Conservation (phyloP, 805 yeast species). For the Metschnikowia anglica region DNA sequence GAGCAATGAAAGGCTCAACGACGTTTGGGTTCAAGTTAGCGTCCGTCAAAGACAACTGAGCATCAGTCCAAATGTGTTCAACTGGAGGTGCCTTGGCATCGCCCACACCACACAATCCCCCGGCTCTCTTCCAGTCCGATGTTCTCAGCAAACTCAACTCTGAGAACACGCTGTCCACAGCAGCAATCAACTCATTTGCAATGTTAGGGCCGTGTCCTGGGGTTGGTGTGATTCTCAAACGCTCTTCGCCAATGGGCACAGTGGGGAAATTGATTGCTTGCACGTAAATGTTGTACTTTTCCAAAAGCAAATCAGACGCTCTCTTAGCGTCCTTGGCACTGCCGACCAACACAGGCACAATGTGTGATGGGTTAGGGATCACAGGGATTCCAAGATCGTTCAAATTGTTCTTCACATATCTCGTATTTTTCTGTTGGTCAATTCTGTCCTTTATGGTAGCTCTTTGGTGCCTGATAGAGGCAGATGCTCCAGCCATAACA, state of each 20-base stretch:
- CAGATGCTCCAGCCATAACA: constrained; percentile 90
- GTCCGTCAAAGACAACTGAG: constrained; percentile 65
- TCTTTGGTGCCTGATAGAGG: constrained; percentile 84
- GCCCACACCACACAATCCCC: constrained; percentile 94
- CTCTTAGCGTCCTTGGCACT: constrained; percentile 88
- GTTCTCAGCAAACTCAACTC: constrained; percentile 74
- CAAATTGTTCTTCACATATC: constrained; percentile 76
- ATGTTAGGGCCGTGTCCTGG: constrained; percentile 88
- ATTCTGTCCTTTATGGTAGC: constrained; percentile 73
- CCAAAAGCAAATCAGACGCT: constrained; percentile 86
- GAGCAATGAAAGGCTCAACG: constrained; percentile 57
- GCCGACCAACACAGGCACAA: constrained; percentile 93
- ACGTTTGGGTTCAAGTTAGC: constrained; percentile 67
- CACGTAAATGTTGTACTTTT: constrained; percentile 84
- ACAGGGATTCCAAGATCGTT: constrained; percentile 82
- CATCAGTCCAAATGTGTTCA: constrained; percentile 84
- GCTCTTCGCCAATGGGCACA: constrained; percentile 92
- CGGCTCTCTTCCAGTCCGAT: constrained; percentile 70
- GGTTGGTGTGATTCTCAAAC: constrained; percentile 97
- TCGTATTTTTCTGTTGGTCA: constrained; percentile 79
- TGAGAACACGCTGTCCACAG: constrained; percentile 78
- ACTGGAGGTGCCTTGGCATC: constrained; percentile 44
- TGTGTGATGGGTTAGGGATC: constrained; percentile 95
- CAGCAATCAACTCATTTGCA: constrained; percentile 70
- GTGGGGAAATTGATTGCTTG: constrained; percentile 99